Conservation (phyloP, 495 filamentous ascomycete species). For the Cercophora sp. region DNA sequence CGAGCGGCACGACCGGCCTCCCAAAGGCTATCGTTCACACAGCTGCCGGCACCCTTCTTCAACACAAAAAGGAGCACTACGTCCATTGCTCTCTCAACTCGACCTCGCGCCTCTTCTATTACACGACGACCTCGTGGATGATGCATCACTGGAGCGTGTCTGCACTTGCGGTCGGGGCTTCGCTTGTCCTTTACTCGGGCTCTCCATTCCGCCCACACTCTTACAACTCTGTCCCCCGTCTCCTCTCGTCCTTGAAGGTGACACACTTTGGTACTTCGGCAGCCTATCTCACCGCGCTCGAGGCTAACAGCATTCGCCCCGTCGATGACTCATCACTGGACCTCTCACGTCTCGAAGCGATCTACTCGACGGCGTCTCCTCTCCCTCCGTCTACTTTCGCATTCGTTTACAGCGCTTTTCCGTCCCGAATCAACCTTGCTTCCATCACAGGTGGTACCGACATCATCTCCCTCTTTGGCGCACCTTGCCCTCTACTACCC, state of each 20-base stretch:
- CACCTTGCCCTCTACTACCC: constrained; percentile 77
- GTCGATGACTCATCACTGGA: constrained; percentile 46
- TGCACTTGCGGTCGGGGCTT: constrained; percentile 71
- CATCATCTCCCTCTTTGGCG: constrained; percentile 91
- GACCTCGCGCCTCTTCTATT: constrained; percentile 56
- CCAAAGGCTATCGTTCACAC: constrained; percentile 93
- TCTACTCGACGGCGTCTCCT: constrained; percentile 91
- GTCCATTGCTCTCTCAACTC: constrained; percentile 71
- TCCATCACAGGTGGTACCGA: constrained; percentile 90
- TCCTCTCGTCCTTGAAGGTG: constrained; percentile 50
- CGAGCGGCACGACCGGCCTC: constrained; percentile 81
- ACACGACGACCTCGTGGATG: constrained; percentile 94
- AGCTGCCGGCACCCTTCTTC: constrained; percentile 78
- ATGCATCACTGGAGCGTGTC: constrained; percentile 97
- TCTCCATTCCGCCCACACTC: constrained; percentile 68
- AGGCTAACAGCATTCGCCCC: constrained; percentile 71
- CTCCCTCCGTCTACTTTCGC: constrained; percentile 88
- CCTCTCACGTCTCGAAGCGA: constrained; percentile 61
- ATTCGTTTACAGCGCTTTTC: constrained; percentile 81
- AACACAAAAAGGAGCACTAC: constrained; percentile 91
- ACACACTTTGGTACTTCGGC: constrained; percentile 92
- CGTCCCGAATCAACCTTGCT: constrained; percentile 67
- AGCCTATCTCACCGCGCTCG: constrained; percentile 86
- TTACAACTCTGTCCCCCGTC: constrained; percentile 38
- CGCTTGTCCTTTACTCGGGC: constrained; percentile 82